phyloP scores from a whole-genome alignment of 306 rosid species.

The Geum urbanum region DNA sequence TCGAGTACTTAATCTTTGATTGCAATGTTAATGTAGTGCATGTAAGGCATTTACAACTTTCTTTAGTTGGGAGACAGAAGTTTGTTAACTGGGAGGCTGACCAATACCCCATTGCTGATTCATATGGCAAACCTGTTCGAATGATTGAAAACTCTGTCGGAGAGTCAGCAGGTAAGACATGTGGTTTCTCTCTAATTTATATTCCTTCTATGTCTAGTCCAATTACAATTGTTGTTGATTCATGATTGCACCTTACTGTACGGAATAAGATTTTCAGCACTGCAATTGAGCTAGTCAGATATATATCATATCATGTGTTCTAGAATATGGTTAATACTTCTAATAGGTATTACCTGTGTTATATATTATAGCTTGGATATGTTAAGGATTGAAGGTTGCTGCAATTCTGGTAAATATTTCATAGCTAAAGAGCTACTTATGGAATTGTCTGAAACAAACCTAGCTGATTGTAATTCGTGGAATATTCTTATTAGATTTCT shows the following conservation, averaged over 20 bases:
- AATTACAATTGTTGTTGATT: constrained; percentile 14
- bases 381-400: constrained; percentile 75
- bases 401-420: constrained; percentile 45
- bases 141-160: constrained; percentile 43
- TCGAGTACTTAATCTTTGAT: too few species aligned
- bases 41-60: too few species aligned
- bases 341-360: too few species aligned
- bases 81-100: constrained; percentile 66
- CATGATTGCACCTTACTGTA: background rate
- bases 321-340: background rate
- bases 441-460: constrained; percentile 49
- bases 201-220: background rate
- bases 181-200: background rate
- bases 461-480: constrained; percentile 68
- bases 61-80: constrained; percentile 57
- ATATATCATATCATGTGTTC: background rate
- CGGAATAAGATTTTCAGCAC: background rate
- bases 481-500: constrained; percentile 63
- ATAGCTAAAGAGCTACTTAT: constrained; percentile 47
- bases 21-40: too few species aligned
- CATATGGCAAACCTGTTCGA: constrained; percentile 52
- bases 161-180: constrained; percentile 44
- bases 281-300: background rate
- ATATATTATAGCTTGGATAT: too few species aligned
- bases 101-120: constrained; percentile 56